Evolutionary conservation across 169 alveolate species (phyloP).

Genomic region (Plasmodium vinckei): DNA sequence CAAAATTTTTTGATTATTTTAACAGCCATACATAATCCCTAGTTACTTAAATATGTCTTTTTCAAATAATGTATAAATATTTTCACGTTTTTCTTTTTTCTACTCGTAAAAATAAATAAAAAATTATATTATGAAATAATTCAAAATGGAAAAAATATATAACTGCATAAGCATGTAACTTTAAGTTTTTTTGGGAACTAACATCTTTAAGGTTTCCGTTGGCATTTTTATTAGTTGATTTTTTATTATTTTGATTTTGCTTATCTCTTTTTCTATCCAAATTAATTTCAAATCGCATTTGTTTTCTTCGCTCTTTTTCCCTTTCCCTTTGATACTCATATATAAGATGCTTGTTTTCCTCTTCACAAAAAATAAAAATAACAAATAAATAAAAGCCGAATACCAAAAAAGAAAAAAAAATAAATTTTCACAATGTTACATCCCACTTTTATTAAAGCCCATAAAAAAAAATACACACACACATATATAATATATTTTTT

Average conservation of each 20-base stretch:
- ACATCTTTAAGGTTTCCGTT: conserved; percentile 45
- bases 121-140: not conserved
- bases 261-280: conserved; percentile 64
- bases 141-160: not conserved
- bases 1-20: not conserved
- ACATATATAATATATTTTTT: not conserved
- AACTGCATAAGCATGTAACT: not conserved
- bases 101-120: conserved; percentile 2
- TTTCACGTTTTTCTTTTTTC: conserved; percentile 76
- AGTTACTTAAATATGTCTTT: conserved; percentile 48
- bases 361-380: conserved; percentile 7
- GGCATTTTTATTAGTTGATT: conserved; percentile 18
- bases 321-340: conserved; percentile 72
- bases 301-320: conserved; percentile 71
- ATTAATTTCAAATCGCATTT: conserved; percentile 75
- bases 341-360: conserved; percentile 71
- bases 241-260: conserved; percentile 28
- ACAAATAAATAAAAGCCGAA: not conserved
- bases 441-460: not conserved
- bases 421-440: not conserved
- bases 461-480: not conserved
- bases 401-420: not conserved
- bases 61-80: conserved; percentile 52
- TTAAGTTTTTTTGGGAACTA: conserved; percentile 5
- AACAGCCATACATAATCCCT: not conserved